Conservation (phyloP, 2,329 filamentous ascomycete species). For the Penicillium frequentans region DNA sequence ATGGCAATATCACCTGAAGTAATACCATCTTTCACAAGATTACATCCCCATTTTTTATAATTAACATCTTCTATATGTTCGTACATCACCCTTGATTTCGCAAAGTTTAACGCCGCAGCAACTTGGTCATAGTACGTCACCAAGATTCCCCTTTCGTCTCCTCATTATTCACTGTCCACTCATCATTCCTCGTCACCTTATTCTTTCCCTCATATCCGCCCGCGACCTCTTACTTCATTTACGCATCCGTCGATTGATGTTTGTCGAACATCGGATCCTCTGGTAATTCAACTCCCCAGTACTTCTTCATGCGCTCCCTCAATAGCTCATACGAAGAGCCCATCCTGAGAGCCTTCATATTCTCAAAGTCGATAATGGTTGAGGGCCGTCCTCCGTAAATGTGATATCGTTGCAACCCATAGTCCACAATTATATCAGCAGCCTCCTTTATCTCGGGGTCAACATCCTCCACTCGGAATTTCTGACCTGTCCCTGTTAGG, state of each 20-base stretch:
- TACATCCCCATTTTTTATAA: neutral
- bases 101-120: neutral
- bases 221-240: neutral
- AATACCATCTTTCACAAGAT: no score
- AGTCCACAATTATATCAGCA: constrained; percentile 14
- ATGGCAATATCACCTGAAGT: no score
- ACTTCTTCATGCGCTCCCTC: neutral
- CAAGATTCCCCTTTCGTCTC: neutral
- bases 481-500: constrained; percentile 14
- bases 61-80: no score
- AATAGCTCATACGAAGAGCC: constrained; percentile 4
- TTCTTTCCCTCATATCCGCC: neutral
- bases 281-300: neutral
- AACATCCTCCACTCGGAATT: constrained; percentile 18
- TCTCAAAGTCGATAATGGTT: constrained; percentile 5
- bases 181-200: neutral
- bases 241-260: neutral
- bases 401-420: constrained; percentile 10
- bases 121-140: neutral
- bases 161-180: neutral
- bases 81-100: no score
- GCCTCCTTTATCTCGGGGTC: constrained; percentile 9
- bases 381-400: constrained; percentile 3
- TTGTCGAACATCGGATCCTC: neutral
- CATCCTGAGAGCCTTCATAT: constrained; percentile 8